Conservation (phyloP, 768 basidiomycete genomes). For the Gautieria morchelliformis region DNA sequence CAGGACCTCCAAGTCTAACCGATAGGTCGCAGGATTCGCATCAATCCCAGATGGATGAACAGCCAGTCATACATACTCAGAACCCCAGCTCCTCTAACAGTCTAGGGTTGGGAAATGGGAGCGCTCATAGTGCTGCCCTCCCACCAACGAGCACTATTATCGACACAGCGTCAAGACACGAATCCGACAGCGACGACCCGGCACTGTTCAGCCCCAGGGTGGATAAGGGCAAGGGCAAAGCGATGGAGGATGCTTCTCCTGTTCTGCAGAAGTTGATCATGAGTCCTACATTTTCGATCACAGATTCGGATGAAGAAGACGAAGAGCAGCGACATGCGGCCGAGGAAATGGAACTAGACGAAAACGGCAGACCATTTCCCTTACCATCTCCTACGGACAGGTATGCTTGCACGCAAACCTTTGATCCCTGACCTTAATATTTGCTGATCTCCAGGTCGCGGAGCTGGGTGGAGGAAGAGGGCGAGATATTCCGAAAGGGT, state of each 20-base stretch:
- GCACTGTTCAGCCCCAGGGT: slow-evolving; percentile 47
- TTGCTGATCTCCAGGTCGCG: slow-evolving; percentile 44
- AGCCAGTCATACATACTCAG: not conserved
- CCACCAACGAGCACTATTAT: not conserved
- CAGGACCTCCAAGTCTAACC: not conserved
- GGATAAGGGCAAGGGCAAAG: slow-evolving; percentile 74
- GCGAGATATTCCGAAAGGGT: slow-evolving; percentile 92
- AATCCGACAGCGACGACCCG: slow-evolving; percentile 20
- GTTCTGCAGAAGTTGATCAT: slow-evolving; percentile 54
- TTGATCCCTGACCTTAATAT: slow-evolving; percentile 1
- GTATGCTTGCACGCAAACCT: slow-evolving; percentile 23
- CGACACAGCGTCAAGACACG: not conserved
- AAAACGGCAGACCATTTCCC: slow-evolving; percentile 5
- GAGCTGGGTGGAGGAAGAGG: slow-evolving; percentile 88
- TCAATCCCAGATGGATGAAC: not conserved
- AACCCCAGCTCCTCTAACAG: not conserved
- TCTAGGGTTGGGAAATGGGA: slow-evolving; percentile 19
- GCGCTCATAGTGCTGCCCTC: slow-evolving; percentile 7
- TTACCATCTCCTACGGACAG: slow-evolving; percentile 33
- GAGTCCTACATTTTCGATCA: slow-evolving; percentile 48
- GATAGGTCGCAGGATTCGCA: not conserved
- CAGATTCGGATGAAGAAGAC: slow-evolving; percentile 29
- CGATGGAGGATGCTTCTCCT: slow-evolving; percentile 38
- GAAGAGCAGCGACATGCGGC: slow-evolving; percentile 25
- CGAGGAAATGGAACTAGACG: slow-evolving; percentile 25